phyloP scores from a whole-genome alignment of 2,329 filamentous ascomycete species.

The Penicillium griseofulvum region DNA sequence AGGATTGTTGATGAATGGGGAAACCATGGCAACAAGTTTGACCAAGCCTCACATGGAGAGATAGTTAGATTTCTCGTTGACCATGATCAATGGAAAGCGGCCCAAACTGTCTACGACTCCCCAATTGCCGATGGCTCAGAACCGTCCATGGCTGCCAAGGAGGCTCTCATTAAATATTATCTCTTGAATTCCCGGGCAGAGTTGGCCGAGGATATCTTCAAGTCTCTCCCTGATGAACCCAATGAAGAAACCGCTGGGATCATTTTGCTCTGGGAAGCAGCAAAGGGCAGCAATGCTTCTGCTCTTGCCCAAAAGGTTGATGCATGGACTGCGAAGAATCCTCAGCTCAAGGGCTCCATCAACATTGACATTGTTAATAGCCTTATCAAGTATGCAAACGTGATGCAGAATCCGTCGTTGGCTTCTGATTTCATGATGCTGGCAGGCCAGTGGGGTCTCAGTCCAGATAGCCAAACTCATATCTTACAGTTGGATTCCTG shows the following conservation, averaged over 20 bases:
- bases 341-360: conserved; percentile 49
- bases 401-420: conserved; percentile 66
- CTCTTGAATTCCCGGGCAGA: conserved; percentile 58
- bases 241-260: conserved; percentile 66
- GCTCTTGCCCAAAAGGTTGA: conserved; percentile 71
- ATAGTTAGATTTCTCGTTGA: conserved; percentile 64
- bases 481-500: conserved; percentile 74
- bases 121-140: conserved; percentile 44
- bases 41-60: conserved; percentile 43
- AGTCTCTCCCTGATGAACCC: conserved; percentile 45
- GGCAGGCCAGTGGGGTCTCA: conserved; percentile 62
- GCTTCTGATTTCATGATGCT: conserved; percentile 72
- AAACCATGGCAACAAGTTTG: conserved; percentile 51
- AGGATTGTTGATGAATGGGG: conserved; percentile 56
- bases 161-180: conserved; percentile 60
- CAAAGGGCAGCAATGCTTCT: conserved; percentile 68
- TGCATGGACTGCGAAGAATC: conserved; percentile 57
- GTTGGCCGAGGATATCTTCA: conserved; percentile 63
- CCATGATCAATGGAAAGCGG: conserved; percentile 57
- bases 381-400: conserved; percentile 69
- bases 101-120: conserved; percentile 66
- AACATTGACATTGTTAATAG: conserved; percentile 73
- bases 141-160: conserved; percentile 50
- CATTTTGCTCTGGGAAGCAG: conserved; percentile 71
- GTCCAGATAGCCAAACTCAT: conserved; percentile 67